Evolutionary conservation across 495 filamentous ascomycete species (phyloP).

Genomic region (Lineolata rhizophorae): DNA sequence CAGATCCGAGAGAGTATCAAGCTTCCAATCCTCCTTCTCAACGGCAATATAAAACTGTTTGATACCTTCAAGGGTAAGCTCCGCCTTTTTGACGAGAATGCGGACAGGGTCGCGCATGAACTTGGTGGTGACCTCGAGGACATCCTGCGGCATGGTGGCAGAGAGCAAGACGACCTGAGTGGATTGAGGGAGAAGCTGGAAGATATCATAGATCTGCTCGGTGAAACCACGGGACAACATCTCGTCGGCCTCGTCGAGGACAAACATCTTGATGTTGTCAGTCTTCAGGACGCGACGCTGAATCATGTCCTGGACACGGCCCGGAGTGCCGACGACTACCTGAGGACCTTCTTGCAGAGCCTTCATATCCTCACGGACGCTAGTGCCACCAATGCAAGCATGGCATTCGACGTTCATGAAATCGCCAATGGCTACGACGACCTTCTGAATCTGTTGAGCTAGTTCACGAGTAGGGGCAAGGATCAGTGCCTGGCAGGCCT

Average conservation of each 20-base stretch:
- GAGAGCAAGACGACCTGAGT: conserved; percentile 96
- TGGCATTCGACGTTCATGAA: conserved; percentile 99
- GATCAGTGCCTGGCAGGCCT: conserved; percentile 85
- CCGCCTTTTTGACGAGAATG: conserved; percentile 98
- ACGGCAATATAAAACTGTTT: conserved; percentile 99
- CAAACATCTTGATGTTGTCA: conserved; percentile 95
- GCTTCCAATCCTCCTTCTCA: conserved; percentile 99
- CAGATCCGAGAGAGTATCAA: conserved; percentile 93
- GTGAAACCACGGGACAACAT: conserved; percentile 97
- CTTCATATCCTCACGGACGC: conserved; percentile 92
- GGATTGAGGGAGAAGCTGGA: conserved; percentile 88
- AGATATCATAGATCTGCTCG: conserved; percentile 99
- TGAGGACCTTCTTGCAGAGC: conserved; percentile 90
- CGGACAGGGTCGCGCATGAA: conserved; percentile 99
- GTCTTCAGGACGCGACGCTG: conserved; percentile 85
- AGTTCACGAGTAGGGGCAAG: conserved; percentile 94
- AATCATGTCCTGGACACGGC: conserved; percentile 98
- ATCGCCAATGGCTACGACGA: conserved; percentile 93
- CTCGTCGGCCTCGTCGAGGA: conserved; percentile 97
- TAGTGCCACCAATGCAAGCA: conserved; percentile 96
- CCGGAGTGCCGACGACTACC: conserved; percentile 90
- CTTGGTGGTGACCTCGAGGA: conserved; percentile 98
- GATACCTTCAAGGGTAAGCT: conserved; percentile 95
- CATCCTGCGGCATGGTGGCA: conserved; percentile 94
- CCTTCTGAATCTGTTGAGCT: conserved; percentile 96